Evolutionary conservation across 2,329 filamentous ascomycete species (phyloP).

Genomic region (Fusarium sp.): DNA sequence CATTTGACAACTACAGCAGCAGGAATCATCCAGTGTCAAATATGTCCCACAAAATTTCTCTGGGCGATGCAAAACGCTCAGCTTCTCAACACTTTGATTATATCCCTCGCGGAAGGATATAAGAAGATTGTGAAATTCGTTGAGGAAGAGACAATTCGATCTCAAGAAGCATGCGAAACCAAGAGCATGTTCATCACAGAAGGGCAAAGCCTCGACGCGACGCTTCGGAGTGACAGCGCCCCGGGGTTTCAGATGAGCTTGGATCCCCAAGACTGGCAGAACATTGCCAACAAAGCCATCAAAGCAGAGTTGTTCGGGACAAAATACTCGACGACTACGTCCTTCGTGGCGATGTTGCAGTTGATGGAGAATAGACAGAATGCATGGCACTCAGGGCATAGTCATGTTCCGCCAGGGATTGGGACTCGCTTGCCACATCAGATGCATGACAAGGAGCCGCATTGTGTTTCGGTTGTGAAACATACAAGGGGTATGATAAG

Average conservation of each 20-base stretch:
- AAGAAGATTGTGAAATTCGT: conserved; percentile 41
- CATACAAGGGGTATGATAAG: conserved; percentile 41
- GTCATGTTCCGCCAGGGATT: conserved; percentile 13
- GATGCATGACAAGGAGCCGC: conserved; percentile 37
- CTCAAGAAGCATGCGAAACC: conserved; percentile 27
- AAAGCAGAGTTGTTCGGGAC: conserved; percentile 40
- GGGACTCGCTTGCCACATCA: conserved; percentile 20
- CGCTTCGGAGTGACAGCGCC: background rate
- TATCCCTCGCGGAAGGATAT: conserved; percentile 44
- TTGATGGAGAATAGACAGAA: conserved; percentile 45
- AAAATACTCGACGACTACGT: background rate
- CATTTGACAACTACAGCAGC: conserved; percentile 33
- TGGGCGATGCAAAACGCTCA: conserved; percentile 49
- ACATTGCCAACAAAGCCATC: conserved; percentile 37
- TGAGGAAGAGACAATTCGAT: conserved; percentile 38
- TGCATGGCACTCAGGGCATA: conserved; percentile 41
- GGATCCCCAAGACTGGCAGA: conserved; percentile 37
- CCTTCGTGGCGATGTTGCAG: conserved; percentile 35
- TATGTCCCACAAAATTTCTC: conserved; percentile 43
- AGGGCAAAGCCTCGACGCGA: background rate
- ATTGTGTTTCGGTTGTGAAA: conserved; percentile 44
- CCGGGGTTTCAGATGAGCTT: conserved; percentile 29
- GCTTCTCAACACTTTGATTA: conserved; percentile 42
- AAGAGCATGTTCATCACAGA: conserved; percentile 37
- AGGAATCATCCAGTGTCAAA: conserved; percentile 36